Base-by-base conservation (phyloP, 208 protist species). In the Wallacemonas collosoma region DNA sequence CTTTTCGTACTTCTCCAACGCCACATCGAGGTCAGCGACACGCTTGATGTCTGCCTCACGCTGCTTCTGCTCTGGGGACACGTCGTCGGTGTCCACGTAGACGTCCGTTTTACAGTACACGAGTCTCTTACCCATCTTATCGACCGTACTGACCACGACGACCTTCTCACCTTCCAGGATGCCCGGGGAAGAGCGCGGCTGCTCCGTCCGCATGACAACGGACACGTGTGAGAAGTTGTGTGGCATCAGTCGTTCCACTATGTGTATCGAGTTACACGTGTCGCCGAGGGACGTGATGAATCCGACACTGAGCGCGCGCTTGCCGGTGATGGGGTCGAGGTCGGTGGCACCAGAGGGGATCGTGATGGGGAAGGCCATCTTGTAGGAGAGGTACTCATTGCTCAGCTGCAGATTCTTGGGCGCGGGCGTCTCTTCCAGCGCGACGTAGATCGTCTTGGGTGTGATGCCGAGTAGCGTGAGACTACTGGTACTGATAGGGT, bases 111-210 rank as follows among this genome's bases (percentile, higher is more conserved):
- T 81, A 74, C 83, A 86, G 71, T 87, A 95, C 44, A 82, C 83
- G 39, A 95, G 55, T n/a, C 85, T 76, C 65, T 88, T 90, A 6
- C 90, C 88, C 36, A 92, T 72, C 74, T 91, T 91, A 60, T 92
- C 86, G 40, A 92, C 84, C 6, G 70, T 76, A 67, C 78, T 88
- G 35, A 93, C 76, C 47, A 95, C 54, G 26, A 92, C 73, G 8
- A 86, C 44, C 48, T 69, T 72, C 36, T 89, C 85, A 14, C 83
- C 87, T 44, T 77, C 77, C 7, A 36, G 51, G 39, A 93, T 72
- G 7, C 60, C 60, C 4, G 60, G 60, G 43, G 44, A 17, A n/a
- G 77, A 64, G 2, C 72, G 77, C 26, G 84, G 38, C 39, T 45
- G 60, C 48, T 89, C 82, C 9, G 75, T 50, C 17, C 89, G 80